Evolutionary conservation across 2,329 filamentous ascomycete species (phyloP), one percentile per base, ranked within the genome.

Genomic region (Trichoderma breve): DNA sequence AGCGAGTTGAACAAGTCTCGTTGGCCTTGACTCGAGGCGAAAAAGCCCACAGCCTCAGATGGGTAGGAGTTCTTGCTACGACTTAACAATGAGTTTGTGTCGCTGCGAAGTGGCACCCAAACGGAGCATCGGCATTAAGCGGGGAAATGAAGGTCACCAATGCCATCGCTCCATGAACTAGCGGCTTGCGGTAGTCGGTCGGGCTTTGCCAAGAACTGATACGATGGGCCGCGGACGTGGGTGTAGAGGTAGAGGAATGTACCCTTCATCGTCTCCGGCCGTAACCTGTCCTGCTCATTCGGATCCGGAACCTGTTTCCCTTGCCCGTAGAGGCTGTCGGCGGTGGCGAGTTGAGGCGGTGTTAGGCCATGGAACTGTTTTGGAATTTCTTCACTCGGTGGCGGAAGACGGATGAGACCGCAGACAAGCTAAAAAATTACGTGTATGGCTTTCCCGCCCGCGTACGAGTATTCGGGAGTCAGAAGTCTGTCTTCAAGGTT

Each of bases 401-500:
- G 65, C 64, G 58, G 36, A 60, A 18, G 36, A 30, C 36, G 66
- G 55, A 61, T 26, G 26, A 30, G 32, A 61, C 66, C 36, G 66
- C 36, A 26, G 26, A 14, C 18, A 43, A 9, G 36, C 66, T 61
- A 61, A 26, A 21, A 53, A n/a, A 24, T 51, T 34, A 51, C 32
- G 18, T 58, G 36, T n/a, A 30, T 58, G 53, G 32, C 51, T 58
- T 57, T 57, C 39, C 39, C 39, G 39, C 39, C 30, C 32, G 30
- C 21, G n/a, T 47, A 24, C 57, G 36, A 21, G 65, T 34, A 32
- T 21, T 21, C 34, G 43, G 66, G 34, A 14, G 66, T 70, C 57
- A 70, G 66, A 70, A 70, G 57, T 62, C 66, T 70, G 66, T 70
- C 14, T 36, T 21, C 26, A 36, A 70, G 39, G 57, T 70, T 70